Evolutionary conservation across 2,329 filamentous ascomycete genomes (phyloP).

Genomic region (Cladosporium velox): DNA sequence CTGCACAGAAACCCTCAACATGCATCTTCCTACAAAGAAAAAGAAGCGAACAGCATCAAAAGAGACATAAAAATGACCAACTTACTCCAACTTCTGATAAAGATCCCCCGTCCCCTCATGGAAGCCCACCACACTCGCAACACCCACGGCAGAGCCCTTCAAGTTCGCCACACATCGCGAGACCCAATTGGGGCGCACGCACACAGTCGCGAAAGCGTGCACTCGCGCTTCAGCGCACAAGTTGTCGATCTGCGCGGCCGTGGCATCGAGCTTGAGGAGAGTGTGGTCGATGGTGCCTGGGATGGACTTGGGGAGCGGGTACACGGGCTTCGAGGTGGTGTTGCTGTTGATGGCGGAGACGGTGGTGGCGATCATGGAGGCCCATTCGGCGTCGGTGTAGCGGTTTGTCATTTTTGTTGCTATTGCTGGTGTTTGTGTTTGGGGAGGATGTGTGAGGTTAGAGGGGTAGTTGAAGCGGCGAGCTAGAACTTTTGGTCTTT

Average conservation of each 20-base stretch:
- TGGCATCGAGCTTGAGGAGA: constrained; percentile 52
- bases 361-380: constrained; percentile 39
- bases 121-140: constrained; percentile 62
- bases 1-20: neutral
- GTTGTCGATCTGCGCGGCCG: constrained; percentile 51
- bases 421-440: neutral
- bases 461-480: neutral
- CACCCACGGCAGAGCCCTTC: constrained; percentile 49
- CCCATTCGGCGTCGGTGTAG: constrained; percentile 51
- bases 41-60: neutral
- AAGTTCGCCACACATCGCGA: constrained; percentile 52
- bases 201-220: constrained; percentile 56
- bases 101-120: constrained; percentile 60
- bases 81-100: constrained; percentile 48
- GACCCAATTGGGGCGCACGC: constrained; percentile 58
- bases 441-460: neutral
- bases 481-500: too few species aligned
- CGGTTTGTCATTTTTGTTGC: constrained; percentile 36
- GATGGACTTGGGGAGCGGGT: constrained; percentile 25
- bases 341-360: constrained; percentile 21
- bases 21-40: neutral
- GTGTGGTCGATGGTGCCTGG: constrained; percentile 50
- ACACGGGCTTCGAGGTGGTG: neutral
- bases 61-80: neutral
- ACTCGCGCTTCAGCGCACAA: constrained; percentile 58